phyloP scores from a whole-genome alignment of 148 eudicot species.

The Euryodendron excelsum region DNA sequence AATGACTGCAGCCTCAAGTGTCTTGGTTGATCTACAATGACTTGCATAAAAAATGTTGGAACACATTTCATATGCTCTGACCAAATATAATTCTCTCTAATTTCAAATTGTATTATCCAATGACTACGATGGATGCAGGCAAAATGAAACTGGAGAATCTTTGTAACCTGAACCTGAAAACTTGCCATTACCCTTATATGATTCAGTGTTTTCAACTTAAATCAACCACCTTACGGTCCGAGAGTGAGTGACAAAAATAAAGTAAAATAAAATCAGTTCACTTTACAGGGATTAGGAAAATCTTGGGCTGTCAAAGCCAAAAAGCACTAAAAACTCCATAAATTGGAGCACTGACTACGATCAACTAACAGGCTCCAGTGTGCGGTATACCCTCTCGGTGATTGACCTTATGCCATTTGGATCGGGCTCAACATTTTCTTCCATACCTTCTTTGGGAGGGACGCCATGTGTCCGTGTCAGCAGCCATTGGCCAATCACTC shows the following conservation, averaged over 20 bases:
- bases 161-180: not conserved
- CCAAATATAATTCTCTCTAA: not conserved
- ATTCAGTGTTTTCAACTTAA: not conserved
- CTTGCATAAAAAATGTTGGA: no score
- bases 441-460: slow-evolving; percentile 76
- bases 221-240: not conserved
- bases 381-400: slow-evolving; percentile 68
- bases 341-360: not conserved
- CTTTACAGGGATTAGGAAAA: not conserved
- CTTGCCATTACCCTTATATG: not conserved
- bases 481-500: slow-evolving; percentile 81
- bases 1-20: not conserved
- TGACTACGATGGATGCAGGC: not conserved
- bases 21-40: not conserved
- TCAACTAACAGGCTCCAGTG: slow-evolving; percentile 35
- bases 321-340: not conserved
- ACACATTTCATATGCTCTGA: not conserved
- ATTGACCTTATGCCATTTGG: slow-evolving; percentile 63
- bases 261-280: not conserved
- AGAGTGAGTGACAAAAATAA: not conserved
- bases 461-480: slow-evolving; percentile 56
- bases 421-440: slow-evolving; percentile 56
- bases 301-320: not conserved
- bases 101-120: not conserved
- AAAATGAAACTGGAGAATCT: not conserved